phyloP scores from a whole-genome alignment of 2,329 filamentous ascomycete species.

The Rosellinia necatrix region DNA sequence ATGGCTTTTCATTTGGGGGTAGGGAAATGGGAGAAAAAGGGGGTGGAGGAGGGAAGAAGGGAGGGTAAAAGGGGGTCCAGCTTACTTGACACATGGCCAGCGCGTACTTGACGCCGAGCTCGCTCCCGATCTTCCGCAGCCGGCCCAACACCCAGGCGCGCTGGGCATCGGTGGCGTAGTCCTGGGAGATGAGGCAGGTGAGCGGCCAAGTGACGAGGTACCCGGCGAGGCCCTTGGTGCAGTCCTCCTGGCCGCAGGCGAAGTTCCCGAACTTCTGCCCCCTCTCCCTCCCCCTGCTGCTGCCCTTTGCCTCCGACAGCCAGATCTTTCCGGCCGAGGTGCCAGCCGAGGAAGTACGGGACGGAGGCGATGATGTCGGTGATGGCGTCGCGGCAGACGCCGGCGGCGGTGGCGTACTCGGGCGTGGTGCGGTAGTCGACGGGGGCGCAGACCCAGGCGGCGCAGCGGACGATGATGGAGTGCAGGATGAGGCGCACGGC shows the following conservation, averaged over 20 bases:
- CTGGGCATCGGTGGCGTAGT: constrained; percentile 64
- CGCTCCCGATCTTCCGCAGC: constrained; percentile 58
- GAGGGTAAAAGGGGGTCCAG: neutral
- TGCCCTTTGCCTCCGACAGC: too few relatives aligned
- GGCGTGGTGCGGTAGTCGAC: constrained; percentile 66
- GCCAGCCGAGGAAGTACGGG: constrained; percentile 67
- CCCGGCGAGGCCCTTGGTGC: constrained; percentile 59
- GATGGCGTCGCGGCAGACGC: constrained; percentile 57
- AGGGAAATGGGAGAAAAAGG: neutral
- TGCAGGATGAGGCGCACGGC: constrained; percentile 59
- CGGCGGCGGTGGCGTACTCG: constrained; percentile 61
- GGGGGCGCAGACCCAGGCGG: constrained; percentile 64
- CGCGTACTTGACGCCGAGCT: constrained; percentile 63
- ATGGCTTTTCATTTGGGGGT: neutral
- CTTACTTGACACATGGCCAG: constrained; percentile 57
- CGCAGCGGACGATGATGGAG: constrained; percentile 61
- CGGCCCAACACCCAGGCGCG: constrained; percentile 59
- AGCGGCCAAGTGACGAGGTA: constrained; percentile 66
- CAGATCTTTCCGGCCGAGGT: constrained; percentile 48
- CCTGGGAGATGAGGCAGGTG: constrained; percentile 57
- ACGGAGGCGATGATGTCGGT: constrained; percentile 64
- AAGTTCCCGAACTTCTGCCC: constrained; percentile 51
- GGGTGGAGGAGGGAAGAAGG: neutral
- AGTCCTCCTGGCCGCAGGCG: constrained; percentile 54
- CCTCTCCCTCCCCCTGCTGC: constrained; percentile 41